A percentile compares a stretch with the other conserved stretches of the same genome.
phyloP scores from a whole-genome alignment of 2,329 filamentous ascomycete species.

The Davidsoniella virescens region DNA sequence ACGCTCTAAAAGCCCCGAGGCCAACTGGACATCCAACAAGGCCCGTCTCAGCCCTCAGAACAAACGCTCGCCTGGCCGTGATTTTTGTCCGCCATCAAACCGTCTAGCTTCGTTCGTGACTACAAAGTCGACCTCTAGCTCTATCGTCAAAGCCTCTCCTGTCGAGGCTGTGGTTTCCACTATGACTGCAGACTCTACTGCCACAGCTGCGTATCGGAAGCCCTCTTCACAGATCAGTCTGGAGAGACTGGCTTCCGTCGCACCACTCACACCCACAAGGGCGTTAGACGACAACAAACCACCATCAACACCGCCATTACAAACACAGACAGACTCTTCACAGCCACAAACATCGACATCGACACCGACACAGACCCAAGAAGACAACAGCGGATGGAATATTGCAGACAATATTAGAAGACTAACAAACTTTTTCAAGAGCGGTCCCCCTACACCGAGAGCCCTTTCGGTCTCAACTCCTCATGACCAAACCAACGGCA shows the following conservation, averaged over 20 bases:
- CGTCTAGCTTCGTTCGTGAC: slow-evolving; percentile 8
- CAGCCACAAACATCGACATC: neutral
- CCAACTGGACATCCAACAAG: slow-evolving; percentile 6
- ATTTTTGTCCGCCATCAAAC: slow-evolving; percentile 4
- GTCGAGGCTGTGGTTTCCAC: slow-evolving; percentile 5
- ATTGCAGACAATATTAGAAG: slow-evolving; percentile 37
- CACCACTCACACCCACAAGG: neutral
- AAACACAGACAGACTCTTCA: slow-evolving; percentile 1
- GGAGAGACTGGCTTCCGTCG: slow-evolving; percentile 1
- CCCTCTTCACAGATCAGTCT: neutral
- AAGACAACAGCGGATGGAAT: slow-evolving; percentile 2
- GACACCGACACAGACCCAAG: too few species aligned
- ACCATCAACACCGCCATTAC: neutral
- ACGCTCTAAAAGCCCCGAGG: slow-evolving; percentile 6
- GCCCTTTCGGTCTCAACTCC: slow-evolving; percentile 43
- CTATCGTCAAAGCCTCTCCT: slow-evolving; percentile 4
- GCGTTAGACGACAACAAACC: neutral
- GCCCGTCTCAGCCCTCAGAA: slow-evolving; percentile 2
- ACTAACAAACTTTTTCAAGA: slow-evolving; percentile 86
- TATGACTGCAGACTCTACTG: slow-evolving; percentile 1
- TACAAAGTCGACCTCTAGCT: neutral
- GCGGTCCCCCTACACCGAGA: slow-evolving; percentile 77
- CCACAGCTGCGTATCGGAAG: neutral
- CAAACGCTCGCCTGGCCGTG: neutral
- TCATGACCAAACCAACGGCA: neutral